Conservation (phyloP, 164 flowering plant genomes). For the Berberis thunbergii region DNA sequence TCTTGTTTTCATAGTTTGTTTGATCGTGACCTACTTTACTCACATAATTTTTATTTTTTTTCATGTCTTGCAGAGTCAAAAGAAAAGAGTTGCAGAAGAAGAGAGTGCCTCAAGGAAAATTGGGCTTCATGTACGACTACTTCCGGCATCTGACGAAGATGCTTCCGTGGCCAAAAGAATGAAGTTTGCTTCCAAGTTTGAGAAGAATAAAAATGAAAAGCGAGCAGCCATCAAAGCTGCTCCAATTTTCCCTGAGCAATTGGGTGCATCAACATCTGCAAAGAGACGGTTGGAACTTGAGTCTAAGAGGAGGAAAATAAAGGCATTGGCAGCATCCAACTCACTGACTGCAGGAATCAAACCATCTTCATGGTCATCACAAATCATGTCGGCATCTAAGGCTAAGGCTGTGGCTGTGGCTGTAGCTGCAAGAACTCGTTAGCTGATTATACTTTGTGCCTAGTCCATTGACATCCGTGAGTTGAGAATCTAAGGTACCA, state of each 20-base stretch:
- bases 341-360: constrained; percentile 18
- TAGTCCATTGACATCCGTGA: too few relatives aligned
- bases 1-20: not conserved
- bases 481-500: too few relatives aligned
- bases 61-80: constrained; percentile 32
- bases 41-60: constrained; percentile 10
- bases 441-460: not conserved
- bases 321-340: constrained; percentile 18
- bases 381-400: not conserved
- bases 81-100: constrained; percentile 86
- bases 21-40: not conserved
- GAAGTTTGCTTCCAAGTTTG: constrained; percentile 63
- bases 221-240: constrained; percentile 63
- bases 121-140: constrained; percentile 71
- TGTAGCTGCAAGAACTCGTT: constrained; percentile 12
- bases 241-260: constrained; percentile 41
- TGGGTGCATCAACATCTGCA: not conserved
- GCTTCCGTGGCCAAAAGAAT: constrained; percentile 42
- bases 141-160: constrained; percentile 66
- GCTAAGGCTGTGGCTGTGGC: not conserved
- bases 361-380: constrained; percentile 21
- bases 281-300: constrained; percentile 46
- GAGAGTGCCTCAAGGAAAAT: constrained; percentile 51
- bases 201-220: constrained; percentile 55
- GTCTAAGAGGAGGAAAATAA: constrained; percentile 70